Evolutionary conservation across 2,329 filamentous ascomycete genomes (phyloP).

Genomic region (Paramyrothecium sp.): DNA sequence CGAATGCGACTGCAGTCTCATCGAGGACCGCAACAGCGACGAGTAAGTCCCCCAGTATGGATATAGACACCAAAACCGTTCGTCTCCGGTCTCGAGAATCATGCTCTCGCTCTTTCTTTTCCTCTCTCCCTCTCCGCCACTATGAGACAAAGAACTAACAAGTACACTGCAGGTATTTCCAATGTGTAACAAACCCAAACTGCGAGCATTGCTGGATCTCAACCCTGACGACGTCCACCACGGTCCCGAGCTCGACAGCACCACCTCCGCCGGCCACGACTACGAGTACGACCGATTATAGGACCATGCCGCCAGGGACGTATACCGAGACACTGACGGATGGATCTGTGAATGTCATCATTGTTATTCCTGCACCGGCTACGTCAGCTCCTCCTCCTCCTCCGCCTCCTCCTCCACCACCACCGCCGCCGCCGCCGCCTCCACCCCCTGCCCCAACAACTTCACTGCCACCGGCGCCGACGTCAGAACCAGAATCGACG

Average conservation of each 20-base stretch:
- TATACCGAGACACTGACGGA: slow-evolving; percentile 17
- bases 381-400: neutral
- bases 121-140: neutral
- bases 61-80: too few relatives aligned
- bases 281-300: slow-evolving; percentile 13
- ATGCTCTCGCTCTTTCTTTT: too few relatives aligned
- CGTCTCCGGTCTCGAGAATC: too few relatives aligned
- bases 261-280: slow-evolving; percentile 3
- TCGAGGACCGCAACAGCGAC: slow-evolving; percentile 16
- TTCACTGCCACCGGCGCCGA: neutral
- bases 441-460: neutral
- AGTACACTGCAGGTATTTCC: slow-evolving; percentile 20
- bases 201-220: slow-evolving; percentile 21
- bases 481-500: neutral
- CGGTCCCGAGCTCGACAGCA: neutral
- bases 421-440: neutral
- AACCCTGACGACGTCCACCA: slow-evolving; percentile 8
- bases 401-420: neutral
- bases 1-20: slow-evolving; percentile 24
- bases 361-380: slow-evolving; percentile 10
- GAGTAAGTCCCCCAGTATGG: slow-evolving; percentile 14
- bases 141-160: neutral
- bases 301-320: slow-evolving; percentile 20
- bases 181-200: slow-evolving; percentile 21
- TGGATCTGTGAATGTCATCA: slow-evolving; percentile 14